These are phyloP conservation scores for Pelargonium cotyledonis DNA, from an alignment of 441 rosid species.

Conservation along the genomic window DNA sequence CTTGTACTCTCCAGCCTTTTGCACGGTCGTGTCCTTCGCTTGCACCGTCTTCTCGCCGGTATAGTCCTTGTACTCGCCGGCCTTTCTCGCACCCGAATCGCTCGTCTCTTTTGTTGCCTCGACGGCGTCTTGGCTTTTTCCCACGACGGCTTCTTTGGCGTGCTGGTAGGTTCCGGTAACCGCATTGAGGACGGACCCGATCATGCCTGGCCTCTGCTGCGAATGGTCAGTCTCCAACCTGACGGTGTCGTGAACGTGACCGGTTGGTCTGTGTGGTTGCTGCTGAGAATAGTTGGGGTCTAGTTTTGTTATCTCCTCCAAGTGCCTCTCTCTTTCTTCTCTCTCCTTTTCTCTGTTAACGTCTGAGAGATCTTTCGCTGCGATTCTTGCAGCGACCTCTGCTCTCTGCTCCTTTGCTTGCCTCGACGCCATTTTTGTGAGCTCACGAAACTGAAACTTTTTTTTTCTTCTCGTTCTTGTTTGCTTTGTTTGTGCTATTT, in stretches of 20 bases:
- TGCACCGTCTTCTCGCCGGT: conserved; percentile 24
- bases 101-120: conserved; percentile 7
- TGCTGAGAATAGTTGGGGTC: background rate
- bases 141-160: conserved; percentile 54
- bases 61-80: conserved; percentile 28
- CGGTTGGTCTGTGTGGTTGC: background rate
- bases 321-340: conserved; percentile 2
- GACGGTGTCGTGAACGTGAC: conserved; percentile 1
- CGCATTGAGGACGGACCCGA: conserved; percentile 47
- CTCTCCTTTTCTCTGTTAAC: conserved; percentile 26
- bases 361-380: conserved; percentile 32
- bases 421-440: conserved; percentile 33
- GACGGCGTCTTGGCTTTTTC: conserved; percentile 36
- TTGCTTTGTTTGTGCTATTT: background rate
- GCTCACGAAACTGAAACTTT: background rate
- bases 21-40: conserved; percentile 20
- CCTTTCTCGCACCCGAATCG: conserved; percentile 16
- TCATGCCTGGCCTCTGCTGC: conserved; percentile 36
- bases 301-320: background rate
- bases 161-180: conserved; percentile 48
- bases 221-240: conserved; percentile 12
- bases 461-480: background rate
- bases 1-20: conserved; percentile 29
- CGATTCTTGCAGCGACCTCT: conserved; percentile 35
- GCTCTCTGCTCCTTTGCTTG: conserved; percentile 38